Base-by-base conservation (phyloP, 805 yeast genomes). In the Priceomyces melissophilus region DNA sequence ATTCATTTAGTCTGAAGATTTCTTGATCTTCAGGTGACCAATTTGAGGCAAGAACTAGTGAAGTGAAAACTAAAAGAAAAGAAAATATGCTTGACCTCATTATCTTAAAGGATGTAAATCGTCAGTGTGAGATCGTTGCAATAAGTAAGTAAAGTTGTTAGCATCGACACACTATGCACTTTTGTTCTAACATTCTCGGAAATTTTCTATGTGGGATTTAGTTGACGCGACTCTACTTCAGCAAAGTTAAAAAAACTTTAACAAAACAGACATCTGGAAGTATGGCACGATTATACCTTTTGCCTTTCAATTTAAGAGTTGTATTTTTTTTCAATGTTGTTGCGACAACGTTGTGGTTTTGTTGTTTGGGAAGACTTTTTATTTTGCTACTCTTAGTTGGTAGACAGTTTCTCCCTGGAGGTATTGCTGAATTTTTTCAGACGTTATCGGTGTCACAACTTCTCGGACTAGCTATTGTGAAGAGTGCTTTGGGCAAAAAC, bases 11-110 rank as follows among this genome's bases (percentile, higher is more conserved):
- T 40, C 75, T 71, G 67, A 91, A 89, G 41, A 91, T 81, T 63
- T 90, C 96, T 27, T 84, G 71, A 60, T 91, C 97, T 41, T 77
- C 80, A 0, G 81, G 67, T 2, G 80, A 57, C 79, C 89, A 84
- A 28, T 50, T 43, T 10, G 67, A 52, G 3, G 73, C 76, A 7
- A 49, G 58, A 9, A 40, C 47, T 7, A 46, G 16, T 3, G 48
- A 16, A 10, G 34, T 20, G 13, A 20, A n/a, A 17, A 35, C 28
- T 3, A 23, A 23, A 8, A 39, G 8, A 17, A 35, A 29, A 10
- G 34, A 9, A 4, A 30, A 6, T 28, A 16, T 35, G 30, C 9
- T 12, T 11, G 16, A 13, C 20, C 10, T 35, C 38, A 35, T 35
- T 11, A 32, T n/a, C 7, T 27, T 13, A 16, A 10, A 11, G 10